These are phyloP conservation scores for Penicillium psychrosexuale DNA, from an alignment of 2,329 filamentous ascomycete species.

Conservation along the genomic window DNA sequence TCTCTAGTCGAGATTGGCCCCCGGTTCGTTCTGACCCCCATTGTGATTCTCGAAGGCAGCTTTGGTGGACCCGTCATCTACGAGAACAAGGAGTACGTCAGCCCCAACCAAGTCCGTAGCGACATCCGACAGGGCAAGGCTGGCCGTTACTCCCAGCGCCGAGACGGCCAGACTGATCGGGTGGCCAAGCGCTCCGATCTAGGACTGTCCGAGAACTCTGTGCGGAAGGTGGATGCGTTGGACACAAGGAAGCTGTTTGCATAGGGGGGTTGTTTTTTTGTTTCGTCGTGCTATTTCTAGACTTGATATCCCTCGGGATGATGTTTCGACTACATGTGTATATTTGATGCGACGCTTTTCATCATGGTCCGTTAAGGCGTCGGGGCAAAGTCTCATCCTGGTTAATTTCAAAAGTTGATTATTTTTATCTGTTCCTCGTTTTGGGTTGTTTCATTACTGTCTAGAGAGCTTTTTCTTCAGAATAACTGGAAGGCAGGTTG, in stretches of 20 bases:
- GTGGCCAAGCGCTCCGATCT: slow-evolving; percentile 72
- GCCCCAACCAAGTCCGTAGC: slow-evolving; percentile 86
- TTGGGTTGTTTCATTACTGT: slow-evolving; percentile 3
- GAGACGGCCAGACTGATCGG: slow-evolving; percentile 70
- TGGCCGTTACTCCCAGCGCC: slow-evolving; percentile 70
- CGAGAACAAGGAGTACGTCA: slow-evolving; percentile 96
- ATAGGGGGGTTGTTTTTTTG: slow-evolving; percentile 38
- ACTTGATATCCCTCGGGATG: slow-evolving; percentile 34
- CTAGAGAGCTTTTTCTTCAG: background rate
- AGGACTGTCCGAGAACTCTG: slow-evolving; percentile 64
- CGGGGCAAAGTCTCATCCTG: slow-evolving; percentile 27
- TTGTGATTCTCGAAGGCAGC: slow-evolving; percentile 89
- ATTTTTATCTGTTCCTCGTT: background rate
- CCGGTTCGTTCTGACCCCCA: slow-evolving; percentile 86
- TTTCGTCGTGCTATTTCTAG: slow-evolving; percentile 24
- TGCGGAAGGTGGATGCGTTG: slow-evolving; percentile 64
- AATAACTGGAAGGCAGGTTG: background rate
- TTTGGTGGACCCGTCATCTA: slow-evolving; percentile 97
- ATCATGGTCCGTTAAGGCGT: slow-evolving; percentile 35
- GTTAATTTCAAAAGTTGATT: slow-evolving; percentile 24
- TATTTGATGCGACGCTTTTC: slow-evolving; percentile 35
- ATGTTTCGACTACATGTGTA: slow-evolving; percentile 32
- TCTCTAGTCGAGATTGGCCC: slow-evolving; percentile 90
- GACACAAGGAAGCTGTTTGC: slow-evolving; percentile 72
- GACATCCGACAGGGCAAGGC: slow-evolving; percentile 77